Evolutionary conservation across 129 eudicot species (phyloP).

Genomic region (Flaveria linearis): DNA sequence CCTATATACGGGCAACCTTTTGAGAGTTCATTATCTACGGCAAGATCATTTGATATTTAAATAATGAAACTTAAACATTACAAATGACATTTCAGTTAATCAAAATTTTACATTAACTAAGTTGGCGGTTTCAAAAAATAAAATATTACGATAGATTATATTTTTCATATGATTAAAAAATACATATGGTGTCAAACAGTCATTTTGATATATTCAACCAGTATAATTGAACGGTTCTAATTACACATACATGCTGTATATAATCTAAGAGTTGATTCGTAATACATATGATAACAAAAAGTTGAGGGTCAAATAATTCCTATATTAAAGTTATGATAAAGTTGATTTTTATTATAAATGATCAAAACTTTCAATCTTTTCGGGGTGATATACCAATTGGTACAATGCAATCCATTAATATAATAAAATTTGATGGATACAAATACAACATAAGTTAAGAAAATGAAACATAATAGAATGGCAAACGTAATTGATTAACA

Average conservation of each 20-base stretch:
- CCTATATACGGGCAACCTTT: too few species aligned
- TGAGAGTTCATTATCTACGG: too few species aligned
- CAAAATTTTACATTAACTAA: too few species aligned
- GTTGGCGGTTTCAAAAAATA: too few species aligned
- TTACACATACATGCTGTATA: background rate
- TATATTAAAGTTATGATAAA: too few species aligned
- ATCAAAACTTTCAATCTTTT: too few species aligned
- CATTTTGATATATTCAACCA: background rate
- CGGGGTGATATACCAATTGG: background rate
- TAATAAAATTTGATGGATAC: background rate
- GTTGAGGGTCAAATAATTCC: background rate
- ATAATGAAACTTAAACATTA: too few species aligned
- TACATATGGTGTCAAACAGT: background rate
- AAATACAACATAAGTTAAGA: background rate
- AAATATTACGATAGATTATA: background rate
- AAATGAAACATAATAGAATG: constrained; percentile 9
- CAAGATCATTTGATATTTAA: too few species aligned
- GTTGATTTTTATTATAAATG: too few species aligned
- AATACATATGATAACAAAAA: too few species aligned
- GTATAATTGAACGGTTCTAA: background rate
- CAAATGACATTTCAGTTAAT: too few species aligned
- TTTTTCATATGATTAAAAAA: background rate
- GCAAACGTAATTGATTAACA: constrained; percentile 12
- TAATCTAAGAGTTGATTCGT: background rate
- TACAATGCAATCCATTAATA: background rate